A percentile compares a stretch with the other conserved stretches of the same genome.
phyloP scores from a whole-genome alignment of 2,329 filamentous ascomycete genomes.

The Gremmenia infestans region DNA sequence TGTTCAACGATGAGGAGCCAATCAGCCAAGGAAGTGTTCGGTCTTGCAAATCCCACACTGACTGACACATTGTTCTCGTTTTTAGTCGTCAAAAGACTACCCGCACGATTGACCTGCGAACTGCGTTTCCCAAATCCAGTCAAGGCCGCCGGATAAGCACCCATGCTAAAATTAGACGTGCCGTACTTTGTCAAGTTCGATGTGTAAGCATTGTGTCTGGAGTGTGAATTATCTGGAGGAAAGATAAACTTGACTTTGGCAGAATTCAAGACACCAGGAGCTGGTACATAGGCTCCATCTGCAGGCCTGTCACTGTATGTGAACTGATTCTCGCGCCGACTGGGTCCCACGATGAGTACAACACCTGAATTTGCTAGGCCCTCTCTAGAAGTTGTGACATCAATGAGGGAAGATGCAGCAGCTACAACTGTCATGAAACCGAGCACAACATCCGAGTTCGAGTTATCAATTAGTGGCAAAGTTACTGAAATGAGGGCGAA shows the following conservation, averaged over 20 bases:
- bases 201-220: slow-evolving; percentile 42
- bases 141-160: slow-evolving; percentile 57
- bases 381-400: slow-evolving; percentile 58
- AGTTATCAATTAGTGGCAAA: slow-evolving; percentile 68
- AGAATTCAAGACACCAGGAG: slow-evolving; percentile 36
- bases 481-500: slow-evolving; percentile 79
- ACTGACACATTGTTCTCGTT: slow-evolving; percentile 70
- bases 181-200: slow-evolving; percentile 30
- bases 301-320: slow-evolving; percentile 40
- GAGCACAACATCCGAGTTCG: slow-evolving; percentile 56
- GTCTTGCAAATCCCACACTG: slow-evolving; percentile 74
- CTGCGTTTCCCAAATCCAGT: slow-evolving; percentile 52
- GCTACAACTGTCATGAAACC: slow-evolving; percentile 83
- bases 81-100: slow-evolving; percentile 58
- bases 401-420: slow-evolving; percentile 58
- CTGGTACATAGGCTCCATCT: slow-evolving; percentile 41
- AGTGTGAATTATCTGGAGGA: slow-evolving; percentile 43
- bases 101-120: slow-evolving; percentile 57
- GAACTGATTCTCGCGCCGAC: slow-evolving; percentile 61
- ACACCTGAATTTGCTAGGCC: slow-evolving; percentile 67
- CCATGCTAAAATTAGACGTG: slow-evolving; percentile 51
- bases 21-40: slow-evolving; percentile 63
- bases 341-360: slow-evolving; percentile 66
- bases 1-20: slow-evolving; percentile 85
- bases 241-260: slow-evolving; percentile 55